Base-by-base conservation (phyloP, 305 asterid species). In the Coffea humblotiana region DNA sequence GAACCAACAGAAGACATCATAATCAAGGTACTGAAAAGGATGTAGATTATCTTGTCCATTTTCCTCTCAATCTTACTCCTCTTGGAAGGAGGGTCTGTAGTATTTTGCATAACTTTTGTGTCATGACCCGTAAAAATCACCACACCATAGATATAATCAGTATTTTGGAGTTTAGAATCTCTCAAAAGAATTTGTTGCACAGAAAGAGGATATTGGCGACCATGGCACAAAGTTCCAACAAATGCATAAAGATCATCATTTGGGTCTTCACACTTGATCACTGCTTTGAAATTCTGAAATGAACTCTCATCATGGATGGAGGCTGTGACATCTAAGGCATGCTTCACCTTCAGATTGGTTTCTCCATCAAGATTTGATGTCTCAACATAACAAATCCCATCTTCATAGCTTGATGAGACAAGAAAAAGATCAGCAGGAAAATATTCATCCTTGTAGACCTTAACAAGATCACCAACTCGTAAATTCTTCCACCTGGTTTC, bases 291-390 rank as follows among this genome's bases (percentile, higher is more conserved):
- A 58, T 85, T 84, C 80, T 76, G 88, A 47, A 94, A 87, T 75
- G 89, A 86, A 77, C 49, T 40, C 16, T 91, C 95, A 32, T 89
- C 92, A 0, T 87, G 89, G 32, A 92, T 78, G 68, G 88, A 81
- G 79, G 97, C 88, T 54, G 98, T 96, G 49, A 85, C 85, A 73
- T 91, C 94, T 81, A 91, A 85, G 65, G 98, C 97, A 79, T 94
- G 98, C 86, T 94, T 96, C 78, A 96, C 97, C 85, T 96, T 96
- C 80, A 96, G 94, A 88, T 96, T 96, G 74, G 98, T 96, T 83
- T 96, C 99, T 77, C 99, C 99, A 56, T 96, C 99, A 61, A 96
- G 90, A 88, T 93, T 96, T 67, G 94, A 85, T 13, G 99, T 96
- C 84, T 96, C 99, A 10, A 96, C 99, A 48, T 96, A 96, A 79